A percentile compares a stretch with the other conserved stretches of the same genome.
Conservation (phyloP, 176 grass and related monocot genomes). For the Oryza meridionalis region DNA sequence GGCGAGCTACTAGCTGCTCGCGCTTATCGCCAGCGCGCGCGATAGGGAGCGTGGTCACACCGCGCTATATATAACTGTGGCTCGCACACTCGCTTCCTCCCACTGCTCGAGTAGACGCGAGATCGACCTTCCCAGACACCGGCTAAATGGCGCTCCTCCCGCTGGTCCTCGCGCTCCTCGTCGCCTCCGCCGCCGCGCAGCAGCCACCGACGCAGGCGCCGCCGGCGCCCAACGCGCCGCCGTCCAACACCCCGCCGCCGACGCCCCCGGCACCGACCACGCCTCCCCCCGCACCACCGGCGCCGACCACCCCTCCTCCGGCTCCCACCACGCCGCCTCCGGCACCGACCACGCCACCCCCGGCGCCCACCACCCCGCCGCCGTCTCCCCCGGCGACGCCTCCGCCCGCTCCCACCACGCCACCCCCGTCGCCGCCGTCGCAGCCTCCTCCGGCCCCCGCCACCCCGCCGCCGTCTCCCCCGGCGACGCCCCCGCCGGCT, state of each 20-base stretch:
- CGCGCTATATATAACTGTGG: conserved; percentile 50
- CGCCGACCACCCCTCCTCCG: conserved; percentile 34
- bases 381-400: conserved; percentile 24
- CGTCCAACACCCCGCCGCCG: conserved; percentile 47
- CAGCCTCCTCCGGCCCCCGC: conserved; percentile 46
- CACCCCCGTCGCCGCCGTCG: conserved; percentile 35
- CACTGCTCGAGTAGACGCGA: conserved; percentile 48
- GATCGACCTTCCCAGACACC: not conserved
- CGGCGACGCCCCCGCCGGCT: conserved; percentile 38
- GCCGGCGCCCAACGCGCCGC: conserved; percentile 40
- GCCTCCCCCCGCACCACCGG: conserved; percentile 52
- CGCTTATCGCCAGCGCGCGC: not conserved
- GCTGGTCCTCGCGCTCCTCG: conserved; percentile 46
- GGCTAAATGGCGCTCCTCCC: conserved; percentile 47
- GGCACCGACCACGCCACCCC: conserved; percentile 32
- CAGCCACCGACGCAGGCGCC: conserved; percentile 49
- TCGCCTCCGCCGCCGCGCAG: conserved; percentile 65
- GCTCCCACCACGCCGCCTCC: conserved; percentile 33
- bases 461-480: conserved; percentile 46
- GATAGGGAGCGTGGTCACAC: not conserved
- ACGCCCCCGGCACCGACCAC: conserved; percentile 39
- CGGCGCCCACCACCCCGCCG: conserved; percentile 4
- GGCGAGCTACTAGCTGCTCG: conserved; percentile 1
- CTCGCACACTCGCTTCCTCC: conserved; percentile 46
- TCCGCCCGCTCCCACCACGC: conserved; percentile 33